Evolutionary conservation across 306 rosid genomes (phyloP).

Genomic region (Styphnolobium japonicum): DNA sequence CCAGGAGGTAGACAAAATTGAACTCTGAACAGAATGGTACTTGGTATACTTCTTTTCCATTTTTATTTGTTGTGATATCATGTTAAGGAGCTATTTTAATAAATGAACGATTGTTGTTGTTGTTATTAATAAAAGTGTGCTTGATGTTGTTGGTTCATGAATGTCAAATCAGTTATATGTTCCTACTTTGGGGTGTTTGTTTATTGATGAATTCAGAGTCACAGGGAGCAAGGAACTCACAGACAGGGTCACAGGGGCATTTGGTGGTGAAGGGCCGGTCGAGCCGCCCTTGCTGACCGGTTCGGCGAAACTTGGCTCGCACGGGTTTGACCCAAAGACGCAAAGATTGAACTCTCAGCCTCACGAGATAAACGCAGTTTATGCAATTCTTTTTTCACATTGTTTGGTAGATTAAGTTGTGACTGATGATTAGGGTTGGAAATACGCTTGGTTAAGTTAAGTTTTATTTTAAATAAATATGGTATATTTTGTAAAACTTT

Average conservation of each 20-base stretch:
- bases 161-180: conserved; percentile 15
- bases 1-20: conserved; percentile 17
- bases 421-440: too few relatives aligned
- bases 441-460: too few relatives aligned
- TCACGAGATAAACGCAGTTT: not conserved
- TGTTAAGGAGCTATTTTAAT: not conserved
- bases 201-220: not conserved
- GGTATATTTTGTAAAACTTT: too few relatives aligned
- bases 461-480: too few relatives aligned
- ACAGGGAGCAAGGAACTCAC: too few relatives aligned
- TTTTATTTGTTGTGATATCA: not conserved
- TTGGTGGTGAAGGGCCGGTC: not conserved
- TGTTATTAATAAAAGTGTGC: not conserved
- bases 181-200: not conserved
- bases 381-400: not conserved
- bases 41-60: not conserved
- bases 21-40: conserved; percentile 16
- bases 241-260: too few relatives aligned
- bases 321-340: conserved; percentile 5
- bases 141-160: not conserved
- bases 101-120: not conserved
- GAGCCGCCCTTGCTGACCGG: conserved; percentile 48
- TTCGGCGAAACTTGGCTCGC: conserved; percentile 6
- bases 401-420: not conserved
- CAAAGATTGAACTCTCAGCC: not conserved